A percentile compares a stretch with the other conserved stretches of the same genome.
Conservation (phyloP, 108 stramenopile genomes). For the Aurantiochytrium sp. region DNA sequence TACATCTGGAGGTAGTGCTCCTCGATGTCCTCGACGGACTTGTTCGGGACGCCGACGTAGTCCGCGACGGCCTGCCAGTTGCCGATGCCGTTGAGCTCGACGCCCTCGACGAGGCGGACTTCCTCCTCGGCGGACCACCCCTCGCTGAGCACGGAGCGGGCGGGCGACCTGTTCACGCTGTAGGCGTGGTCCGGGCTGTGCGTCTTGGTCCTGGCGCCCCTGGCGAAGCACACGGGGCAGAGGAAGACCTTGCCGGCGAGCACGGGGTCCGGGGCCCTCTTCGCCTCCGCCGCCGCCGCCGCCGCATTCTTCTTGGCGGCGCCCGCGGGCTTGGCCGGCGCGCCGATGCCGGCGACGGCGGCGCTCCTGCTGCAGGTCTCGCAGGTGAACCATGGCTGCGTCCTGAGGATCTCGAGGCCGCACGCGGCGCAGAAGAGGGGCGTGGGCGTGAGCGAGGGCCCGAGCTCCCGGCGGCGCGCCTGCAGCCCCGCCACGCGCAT, state of each 20-base stretch:
- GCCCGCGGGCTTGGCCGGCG: background rate
- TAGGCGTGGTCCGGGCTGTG: background rate
- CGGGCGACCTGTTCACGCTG: background rate
- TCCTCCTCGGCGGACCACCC: background rate
- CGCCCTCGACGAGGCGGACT: background rate
- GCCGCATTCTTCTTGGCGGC: background rate
- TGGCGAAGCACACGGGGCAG: background rate
- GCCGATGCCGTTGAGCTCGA: background rate
- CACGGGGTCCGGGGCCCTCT: background rate
- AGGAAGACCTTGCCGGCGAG: background rate
- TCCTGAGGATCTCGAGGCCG: background rate
- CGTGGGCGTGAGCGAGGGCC: no score
- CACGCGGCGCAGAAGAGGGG: background rate
- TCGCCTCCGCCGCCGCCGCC: background rate
- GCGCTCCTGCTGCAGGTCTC: background rate
- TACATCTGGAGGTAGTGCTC: background rate
- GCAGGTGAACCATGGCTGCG: slow-evolving; percentile 25
- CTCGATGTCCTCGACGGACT: background rate
- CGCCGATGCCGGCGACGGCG: background rate
- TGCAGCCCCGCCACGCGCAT: no score
- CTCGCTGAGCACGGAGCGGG: background rate
- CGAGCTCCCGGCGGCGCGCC: no score
- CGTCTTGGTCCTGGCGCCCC: background rate
- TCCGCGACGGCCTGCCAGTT: background rate
- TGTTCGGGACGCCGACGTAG: background rate